A percentile compares a stretch with the other conserved stretches of the same genome.
Conservation (phyloP, 1,284 basidiomycete species). For the Moesziomyces sp. region DNA sequence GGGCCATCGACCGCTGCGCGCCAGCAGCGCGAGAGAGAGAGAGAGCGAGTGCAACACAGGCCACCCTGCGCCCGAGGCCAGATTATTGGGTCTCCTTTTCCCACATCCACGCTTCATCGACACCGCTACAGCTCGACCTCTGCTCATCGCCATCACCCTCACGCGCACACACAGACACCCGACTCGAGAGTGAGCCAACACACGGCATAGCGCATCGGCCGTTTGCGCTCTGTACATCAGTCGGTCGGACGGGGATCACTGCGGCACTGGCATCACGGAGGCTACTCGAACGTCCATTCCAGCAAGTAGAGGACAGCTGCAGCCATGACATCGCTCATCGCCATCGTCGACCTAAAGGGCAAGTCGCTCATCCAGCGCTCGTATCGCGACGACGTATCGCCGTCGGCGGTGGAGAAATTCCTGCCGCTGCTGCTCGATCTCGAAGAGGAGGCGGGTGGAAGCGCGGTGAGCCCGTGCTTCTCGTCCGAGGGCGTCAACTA, state of each 20-base stretch:
- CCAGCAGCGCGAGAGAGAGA: neutral
- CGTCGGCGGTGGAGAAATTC: conserved; percentile 90
- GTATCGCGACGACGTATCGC: conserved; percentile 93
- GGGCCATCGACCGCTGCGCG: conserved; percentile 1
- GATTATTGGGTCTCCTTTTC: neutral
- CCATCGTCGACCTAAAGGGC: conserved; percentile 97
- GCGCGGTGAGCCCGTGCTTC: conserved; percentile 83
- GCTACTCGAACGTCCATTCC: neutral
- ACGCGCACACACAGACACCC: neutral
- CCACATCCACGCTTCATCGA: neutral
- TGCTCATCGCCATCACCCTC: neutral
- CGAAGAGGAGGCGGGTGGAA: conserved; percentile 93
- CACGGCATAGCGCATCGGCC: neutral
- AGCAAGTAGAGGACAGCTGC: neutral
- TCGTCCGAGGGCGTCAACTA: conserved; percentile 81
- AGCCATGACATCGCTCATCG: conserved; percentile 73
- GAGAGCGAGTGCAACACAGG: conserved; percentile 23
- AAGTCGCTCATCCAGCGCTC: conserved; percentile 98
- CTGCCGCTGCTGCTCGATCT: conserved; percentile 93
- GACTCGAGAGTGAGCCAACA: neutral
- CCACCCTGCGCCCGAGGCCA: conserved; percentile 4
- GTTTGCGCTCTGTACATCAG: neutral
- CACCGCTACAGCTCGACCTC: neutral
- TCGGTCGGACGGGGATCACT: neutral
- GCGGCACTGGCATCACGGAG: neutral